Percentiles rank a stretch among this genome's conserved stretches.
Conservation (phyloP, 257 asterid genomes). For the Fraxinus pennsylvanica region DNA sequence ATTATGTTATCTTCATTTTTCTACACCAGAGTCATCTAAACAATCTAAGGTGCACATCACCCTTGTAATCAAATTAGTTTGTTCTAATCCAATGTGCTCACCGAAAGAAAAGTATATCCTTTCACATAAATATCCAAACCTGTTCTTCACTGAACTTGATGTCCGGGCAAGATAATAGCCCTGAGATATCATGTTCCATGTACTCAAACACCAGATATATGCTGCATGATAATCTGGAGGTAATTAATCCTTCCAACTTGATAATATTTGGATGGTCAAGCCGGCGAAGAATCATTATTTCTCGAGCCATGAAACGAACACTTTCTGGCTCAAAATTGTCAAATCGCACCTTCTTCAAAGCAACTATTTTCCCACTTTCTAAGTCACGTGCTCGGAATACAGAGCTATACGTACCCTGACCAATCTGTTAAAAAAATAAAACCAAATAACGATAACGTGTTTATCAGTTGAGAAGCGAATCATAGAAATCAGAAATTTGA, state of each 20-base stretch:
- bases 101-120: conserved; percentile 1
- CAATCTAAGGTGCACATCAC: background rate
- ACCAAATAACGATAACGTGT: background rate
- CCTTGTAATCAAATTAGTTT: background rate
- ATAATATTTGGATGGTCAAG: conserved; percentile 92
- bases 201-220: conserved; percentile 91
- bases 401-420: conserved; percentile 95
- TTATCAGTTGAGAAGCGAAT: conserved; percentile 14
- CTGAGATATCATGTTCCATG: conserved; percentile 96
- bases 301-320: conserved; percentile 96
- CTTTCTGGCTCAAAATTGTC: conserved; percentile 96
- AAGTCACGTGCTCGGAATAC: conserved; percentile 92
- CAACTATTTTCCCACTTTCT: conserved; percentile 72
- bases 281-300: conserved; percentile 77
- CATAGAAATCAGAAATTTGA: background rate
- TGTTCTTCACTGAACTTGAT: conserved; percentile 80
- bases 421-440: conserved; percentile 58
- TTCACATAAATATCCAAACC: conserved; percentile 42
- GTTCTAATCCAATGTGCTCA: background rate
- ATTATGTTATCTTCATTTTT: background rate
- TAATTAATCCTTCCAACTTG: conserved; percentile 75
- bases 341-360: conserved; percentile 87
- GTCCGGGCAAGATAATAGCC: conserved; percentile 76
- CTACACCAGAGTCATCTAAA: background rate
- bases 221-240: conserved; percentile 86